phyloP scores from a whole-genome alignment of 495 filamentous ascomycete genomes.

The Penicilliopsis zonata region DNA sequence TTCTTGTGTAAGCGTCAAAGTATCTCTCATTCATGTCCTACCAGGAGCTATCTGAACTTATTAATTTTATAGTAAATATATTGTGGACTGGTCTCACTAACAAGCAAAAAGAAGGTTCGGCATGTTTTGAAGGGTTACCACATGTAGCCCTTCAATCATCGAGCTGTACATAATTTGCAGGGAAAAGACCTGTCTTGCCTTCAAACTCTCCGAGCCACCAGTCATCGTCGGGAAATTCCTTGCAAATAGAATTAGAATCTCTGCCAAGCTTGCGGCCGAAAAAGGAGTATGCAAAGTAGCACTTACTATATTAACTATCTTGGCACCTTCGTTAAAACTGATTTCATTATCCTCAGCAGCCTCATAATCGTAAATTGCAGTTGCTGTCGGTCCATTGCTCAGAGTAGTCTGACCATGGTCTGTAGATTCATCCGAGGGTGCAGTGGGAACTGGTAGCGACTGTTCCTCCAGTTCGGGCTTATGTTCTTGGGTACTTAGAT shows the following conservation, averaged over 20 bases:
- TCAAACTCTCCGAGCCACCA: conserved; percentile 92
- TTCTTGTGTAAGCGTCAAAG: too few relatives aligned
- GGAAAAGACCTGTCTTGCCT: conserved; percentile 78
- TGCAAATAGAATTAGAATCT: conserved; percentile 7
- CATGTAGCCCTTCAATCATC: conserved; percentile 29
- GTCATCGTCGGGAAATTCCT: conserved; percentile 96
- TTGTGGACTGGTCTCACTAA: too few relatives aligned
- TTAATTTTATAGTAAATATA: too few relatives aligned
- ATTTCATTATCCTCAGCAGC: conserved; percentile 96
- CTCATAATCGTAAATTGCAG: conserved; percentile 90
- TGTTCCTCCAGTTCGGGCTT: conserved; percentile 21
- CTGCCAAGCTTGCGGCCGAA: too few relatives aligned
- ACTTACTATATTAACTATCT: conserved; percentile 52
- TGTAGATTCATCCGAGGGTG: conserved; percentile 10
- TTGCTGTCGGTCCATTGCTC: conserved; percentile 50
- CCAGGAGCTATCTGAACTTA: too few relatives aligned
- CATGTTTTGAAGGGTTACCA: too few relatives aligned
- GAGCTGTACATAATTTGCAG: conserved; percentile 69
- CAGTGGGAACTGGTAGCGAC: conserved; percentile 14
- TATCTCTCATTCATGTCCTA: too few relatives aligned
- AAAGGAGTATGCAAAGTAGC: conserved; percentile 1
- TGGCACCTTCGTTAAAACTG: conserved; percentile 82
- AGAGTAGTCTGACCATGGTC: conserved; percentile 10
- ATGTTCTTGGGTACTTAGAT: conserved; percentile 9
- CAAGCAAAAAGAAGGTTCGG: too few relatives aligned